phyloP scores from a whole-genome alignment of 2,329 filamentous ascomycete species.

The Neofusicoccum parvum region DNA sequence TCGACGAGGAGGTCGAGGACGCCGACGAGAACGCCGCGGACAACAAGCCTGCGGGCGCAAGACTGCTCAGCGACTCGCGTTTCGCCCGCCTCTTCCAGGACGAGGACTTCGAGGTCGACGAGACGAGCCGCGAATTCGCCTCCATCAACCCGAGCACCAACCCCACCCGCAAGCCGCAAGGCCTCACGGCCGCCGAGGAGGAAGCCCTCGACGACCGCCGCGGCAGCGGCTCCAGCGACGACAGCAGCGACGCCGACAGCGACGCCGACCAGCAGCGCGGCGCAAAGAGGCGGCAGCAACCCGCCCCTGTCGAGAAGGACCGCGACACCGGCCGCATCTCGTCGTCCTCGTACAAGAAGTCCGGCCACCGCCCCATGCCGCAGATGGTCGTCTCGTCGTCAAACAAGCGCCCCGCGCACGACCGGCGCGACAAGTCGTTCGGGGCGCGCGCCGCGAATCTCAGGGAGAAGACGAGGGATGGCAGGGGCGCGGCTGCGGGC shows the following conservation, averaged over 20 bases:
- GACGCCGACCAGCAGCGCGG: conserved; percentile 38
- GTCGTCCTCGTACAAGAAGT: conserved; percentile 65
- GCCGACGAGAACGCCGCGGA: conserved; percentile 54
- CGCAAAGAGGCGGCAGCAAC: conserved; percentile 23
- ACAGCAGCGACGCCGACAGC: conserved; percentile 34
- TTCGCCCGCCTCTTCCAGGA: conserved; percentile 91
- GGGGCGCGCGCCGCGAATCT: conserved; percentile 54
- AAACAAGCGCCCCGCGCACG: conserved; percentile 36
- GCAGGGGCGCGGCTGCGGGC: conserved; percentile 27
- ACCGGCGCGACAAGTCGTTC: conserved; percentile 58
- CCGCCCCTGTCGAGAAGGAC: conserved; percentile 31
- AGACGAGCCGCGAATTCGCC: conserved; percentile 82
- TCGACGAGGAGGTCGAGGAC: conserved; percentile 45
- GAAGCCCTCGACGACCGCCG: conserved; percentile 53
- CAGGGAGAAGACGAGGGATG: conserved; percentile 32
- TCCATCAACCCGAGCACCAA: conserved; percentile 85
- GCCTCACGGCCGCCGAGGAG: conserved; percentile 62
- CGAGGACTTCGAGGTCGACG: conserved; percentile 89
- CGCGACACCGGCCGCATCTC: conserved; percentile 59
- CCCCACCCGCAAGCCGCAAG: conserved; percentile 39
- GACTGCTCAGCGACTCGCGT: conserved; percentile 77
- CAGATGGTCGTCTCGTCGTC: conserved; percentile 62
- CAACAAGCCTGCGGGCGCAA: conserved; percentile 46
- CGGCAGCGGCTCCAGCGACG: conserved; percentile 38
- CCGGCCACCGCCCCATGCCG: conserved; percentile 51